phyloP scores from a whole-genome alignment of 495 filamentous ascomycete genomes.

The Annulohypoxylon moriforme region DNA sequence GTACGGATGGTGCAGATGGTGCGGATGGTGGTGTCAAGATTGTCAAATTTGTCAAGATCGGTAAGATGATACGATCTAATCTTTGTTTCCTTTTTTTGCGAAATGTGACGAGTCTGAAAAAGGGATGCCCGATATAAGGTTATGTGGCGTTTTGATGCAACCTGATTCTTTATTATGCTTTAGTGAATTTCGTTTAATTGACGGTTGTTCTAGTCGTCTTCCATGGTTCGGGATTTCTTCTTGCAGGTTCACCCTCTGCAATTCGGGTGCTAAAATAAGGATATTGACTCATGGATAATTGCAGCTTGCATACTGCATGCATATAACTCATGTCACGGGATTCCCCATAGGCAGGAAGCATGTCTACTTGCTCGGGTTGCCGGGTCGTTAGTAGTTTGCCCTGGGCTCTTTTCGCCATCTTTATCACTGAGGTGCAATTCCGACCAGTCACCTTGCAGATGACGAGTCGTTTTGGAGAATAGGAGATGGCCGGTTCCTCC shows the following conservation, averaged over 20 bases:
- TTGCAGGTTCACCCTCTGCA: slow-evolving; percentile 25
- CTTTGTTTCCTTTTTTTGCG: slow-evolving; percentile 19
- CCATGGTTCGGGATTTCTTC: slow-evolving; percentile 35
- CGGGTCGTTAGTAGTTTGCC: background rate
- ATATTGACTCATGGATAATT: slow-evolving; percentile 36
- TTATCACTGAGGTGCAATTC: slow-evolving; percentile 21
- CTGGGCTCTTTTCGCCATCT: slow-evolving; percentile 5
- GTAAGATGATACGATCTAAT: slow-evolving; percentile 38
- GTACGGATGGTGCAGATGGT: background rate
- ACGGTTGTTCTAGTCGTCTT: background rate
- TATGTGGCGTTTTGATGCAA: slow-evolving; percentile 3
- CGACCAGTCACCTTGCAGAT: slow-evolving; percentile 36
- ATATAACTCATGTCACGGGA: slow-evolving; percentile 41
- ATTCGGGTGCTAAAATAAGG: slow-evolving; percentile 34
- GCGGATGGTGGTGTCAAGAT: slow-evolving; percentile 7
- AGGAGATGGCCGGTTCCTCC: slow-evolving; percentile 29
- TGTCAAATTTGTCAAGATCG: slow-evolving; percentile 13
- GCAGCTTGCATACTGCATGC: slow-evolving; percentile 46
- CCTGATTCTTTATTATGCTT: slow-evolving; percentile 20
- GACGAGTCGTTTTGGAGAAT: slow-evolving; percentile 41
- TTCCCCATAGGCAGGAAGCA: slow-evolving; percentile 17
- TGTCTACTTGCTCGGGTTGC: slow-evolving; percentile 1
- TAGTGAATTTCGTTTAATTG: slow-evolving; percentile 27
- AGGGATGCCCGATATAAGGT: slow-evolving; percentile 13
- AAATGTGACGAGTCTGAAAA: slow-evolving; percentile 38